Percentiles rank a stretch among this genome's conserved stretches.
Conservation (phyloP, 2,329 filamentous ascomycete genomes). For the Cladophialophora immunda region DNA sequence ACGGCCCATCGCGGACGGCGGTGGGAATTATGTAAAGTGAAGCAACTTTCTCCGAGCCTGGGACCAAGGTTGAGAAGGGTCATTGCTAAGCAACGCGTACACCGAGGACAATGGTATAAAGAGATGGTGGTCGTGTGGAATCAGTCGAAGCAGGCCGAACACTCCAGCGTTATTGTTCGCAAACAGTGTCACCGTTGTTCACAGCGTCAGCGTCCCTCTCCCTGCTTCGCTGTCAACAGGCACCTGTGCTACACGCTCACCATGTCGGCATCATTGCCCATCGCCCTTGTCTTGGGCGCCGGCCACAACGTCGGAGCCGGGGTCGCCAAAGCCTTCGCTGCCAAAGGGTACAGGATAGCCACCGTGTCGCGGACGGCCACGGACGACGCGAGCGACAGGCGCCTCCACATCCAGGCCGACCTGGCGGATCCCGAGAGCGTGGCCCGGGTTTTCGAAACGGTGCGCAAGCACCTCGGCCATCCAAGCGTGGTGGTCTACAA, state of each 20-base stretch:
- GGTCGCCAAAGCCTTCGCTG: conserved; percentile 22
- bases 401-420: conserved; percentile 46
- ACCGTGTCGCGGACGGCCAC: conserved; percentile 7
- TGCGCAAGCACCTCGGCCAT: conserved; percentile 45
- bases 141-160: neutral
- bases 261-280: conserved; percentile 17
- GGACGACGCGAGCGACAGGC: conserved; percentile 9
- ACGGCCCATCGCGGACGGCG: no score
- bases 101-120: neutral
- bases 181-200: no score
- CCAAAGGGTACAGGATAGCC: conserved; percentile 37
- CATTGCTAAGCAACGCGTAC: neutral
- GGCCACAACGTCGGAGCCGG: conserved; percentile 25
- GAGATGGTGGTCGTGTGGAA: neutral
- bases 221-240: neutral
- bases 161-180: no score
- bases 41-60: conserved; percentile 34
- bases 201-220: neutral
- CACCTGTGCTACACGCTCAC: neutral
- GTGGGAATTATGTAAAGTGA: conserved; percentile 35
- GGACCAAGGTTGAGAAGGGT: conserved; percentile 21
- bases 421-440: conserved; percentile 47
- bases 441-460: conserved; percentile 48
- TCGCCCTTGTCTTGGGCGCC: conserved; percentile 46
- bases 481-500: conserved; percentile 44